Evolutionary conservation across 1,284 basidiomycete genomes (phyloP).

Genomic region (Malassezia globosa): DNA sequence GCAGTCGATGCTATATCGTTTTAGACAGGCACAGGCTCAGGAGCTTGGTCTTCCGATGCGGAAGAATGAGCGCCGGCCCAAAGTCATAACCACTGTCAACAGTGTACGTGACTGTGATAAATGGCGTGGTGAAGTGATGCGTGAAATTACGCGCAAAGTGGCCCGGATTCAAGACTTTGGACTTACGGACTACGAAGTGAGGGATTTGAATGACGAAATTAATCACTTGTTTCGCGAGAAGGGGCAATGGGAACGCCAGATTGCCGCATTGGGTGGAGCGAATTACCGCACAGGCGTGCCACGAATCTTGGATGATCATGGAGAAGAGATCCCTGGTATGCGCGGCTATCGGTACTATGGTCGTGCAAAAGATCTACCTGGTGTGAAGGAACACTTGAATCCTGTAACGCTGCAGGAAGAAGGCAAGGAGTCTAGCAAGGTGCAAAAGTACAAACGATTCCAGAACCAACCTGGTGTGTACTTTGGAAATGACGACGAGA

Average conservation of each 20-base stretch:
- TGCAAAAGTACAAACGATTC: slow-evolving; percentile 75
- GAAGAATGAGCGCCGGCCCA: slow-evolving; percentile 66
- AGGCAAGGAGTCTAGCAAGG: slow-evolving; percentile 62
- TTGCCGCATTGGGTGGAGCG: slow-evolving; percentile 83
- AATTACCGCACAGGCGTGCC: slow-evolving; percentile 79
- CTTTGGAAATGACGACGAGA: slow-evolving; percentile 82
- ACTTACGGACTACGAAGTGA: slow-evolving; percentile 86
- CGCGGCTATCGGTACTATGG: slow-evolving; percentile 99
- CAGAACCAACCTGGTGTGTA: slow-evolving; percentile 75
- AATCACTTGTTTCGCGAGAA: slow-evolving; percentile 92
- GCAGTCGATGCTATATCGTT: slow-evolving; percentile 88
- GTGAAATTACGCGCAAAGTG: slow-evolving; percentile 90
- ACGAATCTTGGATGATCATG: slow-evolving; percentile 86
- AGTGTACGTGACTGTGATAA: slow-evolving; percentile 83
- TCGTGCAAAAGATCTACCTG: slow-evolving; percentile 86
- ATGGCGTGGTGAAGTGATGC: slow-evolving; percentile 85
- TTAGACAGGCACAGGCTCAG: slow-evolving; percentile 87
- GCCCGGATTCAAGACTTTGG: slow-evolving; percentile 93
- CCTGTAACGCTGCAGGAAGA: slow-evolving; percentile 58
- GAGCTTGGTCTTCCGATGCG: slow-evolving; percentile 69
- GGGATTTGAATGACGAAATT: slow-evolving; percentile 95
- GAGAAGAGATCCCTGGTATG: slow-evolving; percentile 79
- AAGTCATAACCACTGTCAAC: slow-evolving; percentile 80
- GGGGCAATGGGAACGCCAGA: slow-evolving; percentile 93
- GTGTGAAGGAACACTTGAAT: slow-evolving; percentile 83